Percentiles rank a stretch among this genome's conserved stretches.
These are phyloP conservation scores for Actinomortierella ambigua DNA, from an alignment of 371 early-diverging fungal genomes.

Conservation along the genomic window DNA sequence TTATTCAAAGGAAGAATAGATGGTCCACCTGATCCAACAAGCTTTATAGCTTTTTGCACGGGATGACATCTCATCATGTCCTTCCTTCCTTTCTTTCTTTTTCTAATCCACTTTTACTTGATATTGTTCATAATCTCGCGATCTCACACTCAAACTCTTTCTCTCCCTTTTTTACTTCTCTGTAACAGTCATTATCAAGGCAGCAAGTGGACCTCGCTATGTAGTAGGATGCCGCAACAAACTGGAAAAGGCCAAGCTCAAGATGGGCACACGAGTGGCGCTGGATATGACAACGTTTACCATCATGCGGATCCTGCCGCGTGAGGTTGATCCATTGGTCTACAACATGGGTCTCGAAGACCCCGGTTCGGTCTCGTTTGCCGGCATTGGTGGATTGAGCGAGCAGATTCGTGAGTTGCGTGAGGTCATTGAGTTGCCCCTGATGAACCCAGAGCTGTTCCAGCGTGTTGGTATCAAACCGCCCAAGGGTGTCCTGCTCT, in stretches of 20 bases:
- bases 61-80: background rate
- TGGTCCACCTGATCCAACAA: no score
- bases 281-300: constrained; percentile 99
- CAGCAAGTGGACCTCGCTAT: constrained; percentile 98
- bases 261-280: constrained; percentile 96
- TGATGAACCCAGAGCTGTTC: constrained; percentile 99
- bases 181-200: constrained; percentile 94
- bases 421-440: constrained; percentile 98
- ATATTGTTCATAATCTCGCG: background rate
- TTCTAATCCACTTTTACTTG: no score
- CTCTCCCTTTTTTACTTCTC: constrained; percentile 1
- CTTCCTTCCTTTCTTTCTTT: background rate
- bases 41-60: no score
- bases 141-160: background rate
- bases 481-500: constrained; percentile 94
- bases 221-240: constrained; percentile 98
- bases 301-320: constrained; percentile 98
- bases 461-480: constrained; percentile 98
- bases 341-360: constrained; percentile 99
- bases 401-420: constrained; percentile 99
- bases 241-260: constrained; percentile 92
- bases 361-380: constrained; percentile 95
- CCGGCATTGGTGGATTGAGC: constrained; percentile 96
- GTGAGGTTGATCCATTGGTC: constrained; percentile 99
- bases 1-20: background rate